Base-by-base conservation (phyloP, 139 green algal species). In the Closterium sp. region DNA sequence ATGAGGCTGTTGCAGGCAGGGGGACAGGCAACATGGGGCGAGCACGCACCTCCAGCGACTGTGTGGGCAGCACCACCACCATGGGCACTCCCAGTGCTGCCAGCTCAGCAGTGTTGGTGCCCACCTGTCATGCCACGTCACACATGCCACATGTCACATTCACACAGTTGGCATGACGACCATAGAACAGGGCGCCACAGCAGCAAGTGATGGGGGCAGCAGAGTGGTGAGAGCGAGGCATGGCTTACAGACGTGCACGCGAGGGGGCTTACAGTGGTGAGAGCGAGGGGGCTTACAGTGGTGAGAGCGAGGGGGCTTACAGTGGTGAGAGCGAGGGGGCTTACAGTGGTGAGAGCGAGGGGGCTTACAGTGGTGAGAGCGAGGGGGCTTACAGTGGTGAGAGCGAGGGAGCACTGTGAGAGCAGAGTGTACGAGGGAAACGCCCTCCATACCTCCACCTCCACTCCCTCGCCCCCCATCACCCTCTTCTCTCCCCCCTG, bases 61-160 rank as follows among this genome's bases (percentile, higher is more conserved):
- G 90, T 9, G 87, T 94, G 23, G 92, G 92, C 12, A 95, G 90
- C 9, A 94, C 34, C 19, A 95, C 92, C 64, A 95, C 84, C 93
- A 95, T 95, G 34, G 93, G 93, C 28, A 94, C 93, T 16, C 89
- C 93, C 64, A 95, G 84, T 31, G 84, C 69, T 34, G 84, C 93
- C 31, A 95, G 85, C 93, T 95, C 93, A 19, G 93, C 93, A 16
- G 93, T 95, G 84, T 95, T 95, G 33, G 93, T 95, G 55, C 93
- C 93, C 34, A 94, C 89, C 92, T 94, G 92, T 25, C 34, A 93
- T 33, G 21, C 87, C 31, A n/a, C 86, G 38, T 83, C 43, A 69
- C 43, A 10, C 86, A 32, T 90, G 36, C n/a, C 32, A 66, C 86
- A 86, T 90, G 36, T 33, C 32, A 32, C n/a, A 31, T 10, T 31